phyloP scores from a whole-genome alignment of 2,329 filamentous ascomycete genomes.

The Cytospora paraplurivora region DNA sequence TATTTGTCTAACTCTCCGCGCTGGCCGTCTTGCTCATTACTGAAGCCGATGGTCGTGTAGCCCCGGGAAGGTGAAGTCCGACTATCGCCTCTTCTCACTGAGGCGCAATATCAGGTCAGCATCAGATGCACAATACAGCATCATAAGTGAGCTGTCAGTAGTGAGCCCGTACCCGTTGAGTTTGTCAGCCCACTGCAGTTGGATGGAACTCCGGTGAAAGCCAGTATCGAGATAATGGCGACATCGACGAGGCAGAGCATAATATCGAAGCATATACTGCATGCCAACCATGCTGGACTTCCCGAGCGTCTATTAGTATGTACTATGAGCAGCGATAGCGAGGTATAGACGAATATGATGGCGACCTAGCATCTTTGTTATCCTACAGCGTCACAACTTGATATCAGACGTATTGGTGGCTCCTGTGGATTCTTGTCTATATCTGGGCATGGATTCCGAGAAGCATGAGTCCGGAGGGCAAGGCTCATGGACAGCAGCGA shows the following conservation, averaged over 20 bases:
- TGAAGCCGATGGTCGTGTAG: slow-evolving; percentile 39
- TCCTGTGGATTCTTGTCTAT: too few species aligned
- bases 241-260: slow-evolving; percentile 37
- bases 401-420: slow-evolving; percentile 21
- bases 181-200: slow-evolving; percentile 40
- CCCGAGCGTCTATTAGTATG: slow-evolving; percentile 36
- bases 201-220: slow-evolving; percentile 38
- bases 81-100: slow-evolving; percentile 7
- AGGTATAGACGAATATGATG: slow-evolving; percentile 37
- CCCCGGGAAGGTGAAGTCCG: slow-evolving; percentile 5
- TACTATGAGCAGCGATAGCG: slow-evolving; percentile 37
- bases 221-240: slow-evolving; percentile 39
- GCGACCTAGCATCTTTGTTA: slow-evolving; percentile 33
- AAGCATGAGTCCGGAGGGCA: background rate
- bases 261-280: slow-evolving; percentile 38
- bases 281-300: slow-evolving; percentile 33
- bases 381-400: background rate
- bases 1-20: slow-evolving; percentile 37
- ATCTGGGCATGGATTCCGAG: background rate
- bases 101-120: background rate
- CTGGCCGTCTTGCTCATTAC: slow-evolving; percentile 32
- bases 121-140: background rate
- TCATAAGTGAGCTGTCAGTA: background rate
- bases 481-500: background rate
- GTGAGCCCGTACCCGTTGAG: slow-evolving; percentile 10